A percentile compares a stretch with the other conserved stretches of the same genome.
Conservation (phyloP, 2,329 filamentous ascomycete species). For the Alternaria tenuissima region DNA sequence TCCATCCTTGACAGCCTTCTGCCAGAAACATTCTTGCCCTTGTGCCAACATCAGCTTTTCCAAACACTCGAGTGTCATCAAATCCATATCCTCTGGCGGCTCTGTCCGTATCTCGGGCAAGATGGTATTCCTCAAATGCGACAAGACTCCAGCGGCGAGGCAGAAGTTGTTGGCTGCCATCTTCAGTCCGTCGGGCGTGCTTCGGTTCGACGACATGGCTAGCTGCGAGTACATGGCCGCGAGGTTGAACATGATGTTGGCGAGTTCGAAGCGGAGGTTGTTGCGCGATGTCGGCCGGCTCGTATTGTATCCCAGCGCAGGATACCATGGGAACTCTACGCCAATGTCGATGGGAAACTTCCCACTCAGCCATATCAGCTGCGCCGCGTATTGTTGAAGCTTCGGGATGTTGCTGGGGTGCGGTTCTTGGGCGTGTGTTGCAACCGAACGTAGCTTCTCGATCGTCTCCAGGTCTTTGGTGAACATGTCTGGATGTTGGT, state of each 20-base stretch:
- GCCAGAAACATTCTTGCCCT: constrained; percentile 97
- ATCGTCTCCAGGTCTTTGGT: constrained; percentile 86
- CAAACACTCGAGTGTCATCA: constrained; percentile 82
- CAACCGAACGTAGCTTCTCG: constrained; percentile 81
- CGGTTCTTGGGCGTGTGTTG: constrained; percentile 87
- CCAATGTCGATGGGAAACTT: constrained; percentile 98
- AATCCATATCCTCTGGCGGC: constrained; percentile 95
- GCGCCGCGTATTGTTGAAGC: constrained; percentile 89
- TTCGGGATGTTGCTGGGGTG: constrained; percentile 87
- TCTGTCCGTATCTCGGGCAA: constrained; percentile 83
- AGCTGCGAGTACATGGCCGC: constrained; percentile 93
- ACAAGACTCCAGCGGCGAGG: constrained; percentile 82
- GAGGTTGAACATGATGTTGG: constrained; percentile 93
- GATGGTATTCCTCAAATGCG: constrained; percentile 77
- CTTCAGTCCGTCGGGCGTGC: constrained; percentile 83
- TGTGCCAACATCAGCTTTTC: constrained; percentile 87
- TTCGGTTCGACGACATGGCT: constrained; percentile 79
- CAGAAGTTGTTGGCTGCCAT: constrained; percentile 90
- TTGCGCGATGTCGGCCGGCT: constrained; percentile 73
- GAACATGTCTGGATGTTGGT: constrained; percentile 98
- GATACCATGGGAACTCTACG: constrained; percentile 96
- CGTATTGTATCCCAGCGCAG: constrained; percentile 87
- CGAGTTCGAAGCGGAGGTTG: constrained; percentile 80
- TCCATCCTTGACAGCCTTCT: constrained; percentile 92
- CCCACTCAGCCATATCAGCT: constrained; percentile 89